A percentile compares a stretch with the other conserved stretches of the same genome.
Evolutionary conservation across 768 basidiomycete species (phyloP).

Genomic region (Tylopilus sp.): DNA sequence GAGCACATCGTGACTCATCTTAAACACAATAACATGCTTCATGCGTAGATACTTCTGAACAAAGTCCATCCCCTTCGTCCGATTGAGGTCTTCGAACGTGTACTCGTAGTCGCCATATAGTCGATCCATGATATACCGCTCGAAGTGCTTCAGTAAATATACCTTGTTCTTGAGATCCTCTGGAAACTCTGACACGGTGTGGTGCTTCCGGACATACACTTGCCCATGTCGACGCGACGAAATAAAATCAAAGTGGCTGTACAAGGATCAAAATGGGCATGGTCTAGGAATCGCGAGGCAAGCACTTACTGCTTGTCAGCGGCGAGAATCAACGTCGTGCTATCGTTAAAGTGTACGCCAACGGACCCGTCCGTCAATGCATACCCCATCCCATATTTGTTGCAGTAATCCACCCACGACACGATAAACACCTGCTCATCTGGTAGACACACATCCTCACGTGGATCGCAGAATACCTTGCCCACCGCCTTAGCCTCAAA

Average conservation of each 20-base stretch:
- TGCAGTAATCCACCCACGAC: slow-evolving; percentile 99
- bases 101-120: slow-evolving; percentile 84
- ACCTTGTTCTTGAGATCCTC: slow-evolving; percentile 87
- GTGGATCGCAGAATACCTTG: slow-evolving; percentile 63
- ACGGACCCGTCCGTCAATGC: slow-evolving; percentile 93
- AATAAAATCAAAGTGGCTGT: slow-evolving; percentile 83
- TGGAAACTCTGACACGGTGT: slow-evolving; percentile 68
- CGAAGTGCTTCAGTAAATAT: slow-evolving; percentile 90
- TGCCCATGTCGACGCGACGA: slow-evolving; percentile 62
- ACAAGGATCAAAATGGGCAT: not conserved
- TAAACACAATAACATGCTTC: slow-evolving; percentile 97
- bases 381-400: slow-evolving; percentile 99
- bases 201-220: slow-evolving; percentile 68
- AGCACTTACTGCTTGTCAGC: slow-evolving; percentile 77
- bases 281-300: not conserved
- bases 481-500: slow-evolving; percentile 67
- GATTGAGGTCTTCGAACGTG: slow-evolving; percentile 64
- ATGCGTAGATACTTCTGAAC: slow-evolving; percentile 93
- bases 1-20: slow-evolving; percentile 91
- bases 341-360: slow-evolving; percentile 96
- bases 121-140: slow-evolving; percentile 89
- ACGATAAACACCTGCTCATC: slow-evolving; percentile 87
- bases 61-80: slow-evolving; percentile 88
- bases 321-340: slow-evolving; percentile 78
- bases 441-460: slow-evolving; percentile 49